phyloP scores from a whole-genome alignment of 1,139 yeast genomes.

The Yamadazyma aaseri region DNA sequence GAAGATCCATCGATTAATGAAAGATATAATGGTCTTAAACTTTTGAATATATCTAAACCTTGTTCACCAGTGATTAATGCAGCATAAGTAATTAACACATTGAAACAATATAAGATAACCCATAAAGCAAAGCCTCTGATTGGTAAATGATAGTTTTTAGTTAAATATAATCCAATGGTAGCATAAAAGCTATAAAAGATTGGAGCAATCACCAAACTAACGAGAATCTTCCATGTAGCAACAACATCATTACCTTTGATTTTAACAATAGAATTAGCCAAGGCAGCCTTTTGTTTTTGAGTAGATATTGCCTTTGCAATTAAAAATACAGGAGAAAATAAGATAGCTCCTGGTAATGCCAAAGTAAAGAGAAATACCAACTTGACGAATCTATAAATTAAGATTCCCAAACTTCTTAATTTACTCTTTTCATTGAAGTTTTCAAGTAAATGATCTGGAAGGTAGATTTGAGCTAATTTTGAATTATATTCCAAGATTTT shows the following conservation, averaged over 20 bases:
- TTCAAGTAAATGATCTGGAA: slow-evolving; percentile 91
- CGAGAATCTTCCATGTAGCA: slow-evolving; percentile 94
- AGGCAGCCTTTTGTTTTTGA: slow-evolving; percentile 72
- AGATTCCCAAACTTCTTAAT: slow-evolving; percentile 41
- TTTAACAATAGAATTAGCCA: slow-evolving; percentile 87
- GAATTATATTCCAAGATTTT: slow-evolving; percentile 70
- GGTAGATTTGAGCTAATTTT: slow-evolving; percentile 61
- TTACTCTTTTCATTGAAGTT: slow-evolving; percentile 47
- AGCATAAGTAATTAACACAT: slow-evolving; percentile 77
- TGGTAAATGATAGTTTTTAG: slow-evolving; percentile 22
- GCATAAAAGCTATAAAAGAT: slow-evolving; percentile 80
- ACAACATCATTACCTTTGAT: slow-evolving; percentile 89
- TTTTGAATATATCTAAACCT: slow-evolving; percentile 84
- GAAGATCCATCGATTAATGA: slow-evolving; percentile 67
- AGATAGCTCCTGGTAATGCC: slow-evolving; percentile 80
- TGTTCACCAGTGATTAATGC: slow-evolving; percentile 90
- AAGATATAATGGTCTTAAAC: slow-evolving; percentile 77
- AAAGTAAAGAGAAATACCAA: slow-evolving; percentile 54
- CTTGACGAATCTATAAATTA: slow-evolving; percentile 55
- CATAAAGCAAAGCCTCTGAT: slow-evolving; percentile 34
- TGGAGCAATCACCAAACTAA: slow-evolving; percentile 88
- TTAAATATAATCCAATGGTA: slow-evolving; percentile 55
- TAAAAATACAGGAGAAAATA: slow-evolving; percentile 85
- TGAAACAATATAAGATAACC: slow-evolving; percentile 48
- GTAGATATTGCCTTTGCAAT: slow-evolving; percentile 72